Evolutionary conservation across 164 flowering plant species (phyloP).

Genomic region (Protea cynaroides): DNA sequence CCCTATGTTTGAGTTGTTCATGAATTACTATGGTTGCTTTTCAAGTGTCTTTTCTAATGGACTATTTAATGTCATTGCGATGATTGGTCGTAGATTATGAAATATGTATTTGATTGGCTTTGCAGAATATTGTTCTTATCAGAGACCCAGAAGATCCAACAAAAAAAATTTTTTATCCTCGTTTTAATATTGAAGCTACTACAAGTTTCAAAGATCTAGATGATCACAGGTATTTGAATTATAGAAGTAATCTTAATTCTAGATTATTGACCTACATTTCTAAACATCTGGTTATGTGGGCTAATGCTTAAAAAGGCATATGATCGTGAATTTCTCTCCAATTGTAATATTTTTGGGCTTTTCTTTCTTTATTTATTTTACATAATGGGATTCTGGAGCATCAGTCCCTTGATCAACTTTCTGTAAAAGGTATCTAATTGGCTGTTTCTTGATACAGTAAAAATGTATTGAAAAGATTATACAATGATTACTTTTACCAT

Average conservation of each 20-base stretch:
- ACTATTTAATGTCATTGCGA: neutral
- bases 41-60: slow-evolving; percentile 1
- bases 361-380: neutral
- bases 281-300: too few species aligned
- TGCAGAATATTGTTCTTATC: slow-evolving; percentile 90
- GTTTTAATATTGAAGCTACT: slow-evolving; percentile 90
- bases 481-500: slow-evolving; percentile 87
- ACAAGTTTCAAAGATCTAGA: slow-evolving; percentile 79
- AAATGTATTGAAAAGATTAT: slow-evolving; percentile 75
- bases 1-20: neutral
- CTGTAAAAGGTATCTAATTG: slow-evolving; percentile 8
- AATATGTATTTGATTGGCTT: slow-evolving; percentile 13
- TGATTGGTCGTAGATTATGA: neutral
- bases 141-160: slow-evolving; percentile 81
- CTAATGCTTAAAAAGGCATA: neutral
- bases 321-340: neutral
- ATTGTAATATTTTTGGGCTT: neutral
- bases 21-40: neutral
- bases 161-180: slow-evolving; percentile 89
- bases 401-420: neutral
- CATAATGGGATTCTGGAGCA: neutral
- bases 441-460: slow-evolving; percentile 44
- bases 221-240: slow-evolving; percentile 60
- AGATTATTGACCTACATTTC: neutral
- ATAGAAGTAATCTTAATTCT: neutral